Percentiles rank a stretch among this genome's conserved stretches.
Evolutionary conservation across 2,329 filamentous ascomycete species (phyloP).

Genomic region (Talaromyces funiculosus): DNA sequence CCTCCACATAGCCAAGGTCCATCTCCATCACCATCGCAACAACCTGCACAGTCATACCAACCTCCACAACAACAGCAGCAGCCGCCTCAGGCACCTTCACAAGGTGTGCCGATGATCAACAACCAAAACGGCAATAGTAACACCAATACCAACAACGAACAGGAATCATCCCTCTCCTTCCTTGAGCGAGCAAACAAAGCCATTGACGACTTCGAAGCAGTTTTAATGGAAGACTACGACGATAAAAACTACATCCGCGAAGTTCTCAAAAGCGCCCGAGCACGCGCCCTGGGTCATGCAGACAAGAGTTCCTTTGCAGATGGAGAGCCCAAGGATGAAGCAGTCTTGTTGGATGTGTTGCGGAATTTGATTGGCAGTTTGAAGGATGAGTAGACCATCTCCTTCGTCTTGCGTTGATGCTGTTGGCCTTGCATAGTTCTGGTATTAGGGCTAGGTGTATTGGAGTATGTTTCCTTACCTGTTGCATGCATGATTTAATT

Average conservation of each 20-base stretch:
- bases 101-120: not conserved
- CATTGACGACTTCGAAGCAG: constrained; percentile 41
- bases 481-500: not conserved
- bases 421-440: not conserved
- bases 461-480: not conserved
- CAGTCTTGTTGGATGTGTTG: constrained; percentile 38
- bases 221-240: constrained; percentile 42
- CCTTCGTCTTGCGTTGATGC: not conserved
- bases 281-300: constrained; percentile 35
- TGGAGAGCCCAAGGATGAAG: constrained; percentile 40
- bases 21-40: constrained; percentile 7
- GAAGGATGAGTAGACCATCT: constrained; percentile 21
- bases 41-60: constrained; percentile 7
- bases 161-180: constrained; percentile 32
- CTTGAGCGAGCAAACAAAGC: constrained; percentile 39
- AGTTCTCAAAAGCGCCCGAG: constrained; percentile 39
- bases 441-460: not conserved
- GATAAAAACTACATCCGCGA: constrained; percentile 43
- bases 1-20: constrained; percentile 5
- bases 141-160: constrained; percentile 19
- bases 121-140: constrained; percentile 17
- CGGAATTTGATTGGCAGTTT: constrained; percentile 36
- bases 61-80: constrained; percentile 7
- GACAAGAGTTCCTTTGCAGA: constrained; percentile 40
- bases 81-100: not conserved